A percentile compares a stretch with the other conserved stretches of the same genome.
These are phyloP conservation scores for Moringa oleifera DNA, from an alignment of 345 rosid species.

Conservation along the genomic window DNA sequence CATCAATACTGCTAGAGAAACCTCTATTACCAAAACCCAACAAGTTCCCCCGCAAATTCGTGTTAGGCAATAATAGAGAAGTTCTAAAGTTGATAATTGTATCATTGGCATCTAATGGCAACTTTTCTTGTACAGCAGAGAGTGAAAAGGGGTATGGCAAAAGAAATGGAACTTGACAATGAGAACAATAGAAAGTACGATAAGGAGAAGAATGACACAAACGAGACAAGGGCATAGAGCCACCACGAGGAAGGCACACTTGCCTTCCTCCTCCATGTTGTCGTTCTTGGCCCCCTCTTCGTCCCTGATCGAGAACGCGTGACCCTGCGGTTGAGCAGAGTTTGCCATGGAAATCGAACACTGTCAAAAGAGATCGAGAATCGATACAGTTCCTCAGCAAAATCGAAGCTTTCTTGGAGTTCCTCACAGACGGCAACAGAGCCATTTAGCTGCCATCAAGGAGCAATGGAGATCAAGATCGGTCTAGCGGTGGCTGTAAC, in stretches of 20 bases:
- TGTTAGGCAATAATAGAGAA: slow-evolving; percentile 1
- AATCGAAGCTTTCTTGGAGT: slow-evolving; percentile 7
- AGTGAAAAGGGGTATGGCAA: slow-evolving; percentile 67
- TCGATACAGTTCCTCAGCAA: slow-evolving; percentile 4
- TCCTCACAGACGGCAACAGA: slow-evolving; percentile 20
- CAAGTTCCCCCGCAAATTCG: background rate
- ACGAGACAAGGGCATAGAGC: slow-evolving; percentile 51
- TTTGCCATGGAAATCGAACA: slow-evolving; percentile 29
- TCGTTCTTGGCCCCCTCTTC: slow-evolving; percentile 20
- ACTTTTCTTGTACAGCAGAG: slow-evolving; percentile 41
- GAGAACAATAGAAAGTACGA: slow-evolving; percentile 46
- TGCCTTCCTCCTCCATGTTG: slow-evolving; percentile 34
- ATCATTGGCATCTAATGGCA: slow-evolving; percentile 25
- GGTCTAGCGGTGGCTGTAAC: background rate
- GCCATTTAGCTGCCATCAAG: slow-evolving; percentile 30
- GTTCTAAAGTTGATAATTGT: background rate
- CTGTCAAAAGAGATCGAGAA: slow-evolving; percentile 7
- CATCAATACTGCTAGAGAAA: slow-evolving; percentile 28
- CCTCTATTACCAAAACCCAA: slow-evolving; percentile 16
- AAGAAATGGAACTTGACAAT: slow-evolving; percentile 50
- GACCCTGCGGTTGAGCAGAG: slow-evolving; percentile 30
- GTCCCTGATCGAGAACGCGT: slow-evolving; percentile 30
- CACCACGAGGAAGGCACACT: slow-evolving; percentile 34
- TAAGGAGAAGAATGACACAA: slow-evolving; percentile 44
- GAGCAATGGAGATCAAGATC: background rate